Evolutionary conservation across 345 rosid species (phyloP).

Genomic region (Turritis glabra): DNA sequence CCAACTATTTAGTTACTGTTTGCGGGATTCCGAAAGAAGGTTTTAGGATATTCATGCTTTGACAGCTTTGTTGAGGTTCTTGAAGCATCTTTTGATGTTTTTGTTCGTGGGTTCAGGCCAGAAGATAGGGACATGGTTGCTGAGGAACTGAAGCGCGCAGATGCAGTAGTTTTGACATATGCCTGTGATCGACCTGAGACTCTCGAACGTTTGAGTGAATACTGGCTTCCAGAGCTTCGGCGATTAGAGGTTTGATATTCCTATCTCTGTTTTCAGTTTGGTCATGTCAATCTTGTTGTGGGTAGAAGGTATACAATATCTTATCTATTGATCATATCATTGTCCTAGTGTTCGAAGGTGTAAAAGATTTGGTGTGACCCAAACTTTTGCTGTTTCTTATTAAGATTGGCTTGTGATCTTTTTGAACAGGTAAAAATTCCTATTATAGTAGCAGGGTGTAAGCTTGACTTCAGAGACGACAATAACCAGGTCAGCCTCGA

Average conservation of each 20-base stretch:
- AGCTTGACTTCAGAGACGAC: conserved; percentile 91
- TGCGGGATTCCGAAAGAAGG: background rate
- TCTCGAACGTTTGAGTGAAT: conserved; percentile 71
- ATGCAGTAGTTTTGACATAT: conserved; percentile 96
- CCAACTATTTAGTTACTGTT: background rate
- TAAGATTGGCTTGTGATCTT: conserved; percentile 10
- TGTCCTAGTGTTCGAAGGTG: background rate
- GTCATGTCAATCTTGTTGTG: background rate
- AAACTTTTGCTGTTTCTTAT: conserved; percentile 4
- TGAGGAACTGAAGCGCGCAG: conserved; percentile 85
- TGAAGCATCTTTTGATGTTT: conserved; percentile 4
- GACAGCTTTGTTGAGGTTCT: conserved; percentile 15
- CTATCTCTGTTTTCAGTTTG: conserved; percentile 12
- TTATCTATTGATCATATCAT: background rate
- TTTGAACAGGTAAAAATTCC: conserved; percentile 82
- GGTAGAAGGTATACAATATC: background rate
- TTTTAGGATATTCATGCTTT: background rate
- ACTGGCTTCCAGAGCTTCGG: conserved; percentile 54
- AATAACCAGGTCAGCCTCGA: conserved; percentile 79
- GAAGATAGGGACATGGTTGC: conserved; percentile 78
- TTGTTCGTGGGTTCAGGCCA: conserved; percentile 42
- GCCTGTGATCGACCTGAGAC: conserved; percentile 80
- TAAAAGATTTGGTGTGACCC: background rate
- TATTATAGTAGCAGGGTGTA: conserved; percentile 94
- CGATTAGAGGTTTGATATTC: conserved; percentile 31